Conservation (phyloP, 2,329 filamentous ascomycete genomes). For the Microsporum canis region DNA sequence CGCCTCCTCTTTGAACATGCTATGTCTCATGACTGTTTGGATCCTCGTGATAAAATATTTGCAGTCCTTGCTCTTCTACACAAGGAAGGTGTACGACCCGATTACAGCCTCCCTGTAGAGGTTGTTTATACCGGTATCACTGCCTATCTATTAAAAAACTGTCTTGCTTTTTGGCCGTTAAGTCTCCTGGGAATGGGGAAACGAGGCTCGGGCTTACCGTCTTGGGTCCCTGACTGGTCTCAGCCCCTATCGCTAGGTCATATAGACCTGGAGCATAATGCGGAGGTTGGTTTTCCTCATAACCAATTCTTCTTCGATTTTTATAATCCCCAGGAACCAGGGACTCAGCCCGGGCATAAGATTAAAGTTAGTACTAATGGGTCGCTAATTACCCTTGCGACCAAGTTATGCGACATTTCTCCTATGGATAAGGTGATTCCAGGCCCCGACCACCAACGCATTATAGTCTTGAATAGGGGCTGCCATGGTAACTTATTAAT, state of each 20-base stretch:
- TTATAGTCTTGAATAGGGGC: background rate
- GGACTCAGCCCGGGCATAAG: background rate
- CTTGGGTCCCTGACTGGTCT: conserved; percentile 12
- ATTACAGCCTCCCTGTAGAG: background rate
- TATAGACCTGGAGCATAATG: background rate
- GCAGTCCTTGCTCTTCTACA: conserved; percentile 8
- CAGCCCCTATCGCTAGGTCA: background rate
- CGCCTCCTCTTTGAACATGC: background rate
- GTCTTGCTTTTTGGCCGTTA: background rate
- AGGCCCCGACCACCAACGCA: background rate
- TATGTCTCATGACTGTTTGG: background rate
- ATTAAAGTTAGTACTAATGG: background rate
- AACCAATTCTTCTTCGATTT: background rate
- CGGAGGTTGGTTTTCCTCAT: background rate
- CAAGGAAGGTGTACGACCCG: background rate
- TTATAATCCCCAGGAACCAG: background rate
- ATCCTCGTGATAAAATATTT: conserved; percentile 14
- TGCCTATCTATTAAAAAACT: background rate
- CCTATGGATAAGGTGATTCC: background rate
- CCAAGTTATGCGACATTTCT: background rate
- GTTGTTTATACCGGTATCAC: background rate
- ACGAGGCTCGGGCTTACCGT: conserved; percentile 3
- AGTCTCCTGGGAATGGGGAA: background rate
- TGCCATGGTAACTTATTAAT: background rate
- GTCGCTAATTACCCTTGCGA: background rate